A percentile compares a stretch with the other conserved stretches of the same genome.
These are phyloP conservation scores for Drechslerella dactyloides DNA, from an alignment of 2,329 filamentous ascomycete genomes.

Conservation along the genomic window DNA sequence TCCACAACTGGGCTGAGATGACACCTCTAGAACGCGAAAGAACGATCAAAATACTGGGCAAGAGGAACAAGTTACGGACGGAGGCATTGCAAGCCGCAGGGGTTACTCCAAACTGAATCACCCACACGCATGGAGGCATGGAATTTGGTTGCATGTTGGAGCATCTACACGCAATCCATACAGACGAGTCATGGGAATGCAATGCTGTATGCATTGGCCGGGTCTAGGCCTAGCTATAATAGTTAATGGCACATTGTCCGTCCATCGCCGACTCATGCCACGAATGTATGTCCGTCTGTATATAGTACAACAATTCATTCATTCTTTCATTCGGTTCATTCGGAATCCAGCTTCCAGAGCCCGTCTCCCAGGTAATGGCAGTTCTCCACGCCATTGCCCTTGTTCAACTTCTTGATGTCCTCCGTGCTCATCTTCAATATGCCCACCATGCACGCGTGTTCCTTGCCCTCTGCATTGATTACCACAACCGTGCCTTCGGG, in stretches of 20 bases:
- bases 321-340: slow-evolving; percentile 62
- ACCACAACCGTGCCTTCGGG: slow-evolving; percentile 83
- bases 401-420: slow-evolving; percentile 92
- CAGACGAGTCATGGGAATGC: too few relatives aligned
- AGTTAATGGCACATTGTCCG: too few relatives aligned
- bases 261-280: too few relatives aligned
- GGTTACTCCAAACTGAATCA: slow-evolving; percentile 16
- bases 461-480: slow-evolving; percentile 90
- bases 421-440: slow-evolving; percentile 81
- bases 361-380: slow-evolving; percentile 95
- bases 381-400: slow-evolving; percentile 91
- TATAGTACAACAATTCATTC: neutral
- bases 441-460: slow-evolving; percentile 86
- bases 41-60: slow-evolving; percentile 71
- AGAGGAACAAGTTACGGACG: slow-evolving; percentile 70
- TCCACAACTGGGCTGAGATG: slow-evolving; percentile 77
- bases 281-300: too few relatives aligned
- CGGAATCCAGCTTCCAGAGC: slow-evolving; percentile 76
- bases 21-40: slow-evolving; percentile 70
- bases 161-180: too few relatives aligned
- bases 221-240: too few relatives aligned
- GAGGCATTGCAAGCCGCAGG: slow-evolving; percentile 56
- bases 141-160: too few relatives aligned
- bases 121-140: neutral
- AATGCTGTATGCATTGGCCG: too few relatives aligned